phyloP scores from a whole-genome alignment of 495 filamentous ascomycete genomes.

The Aspergillus egyptiacus region DNA sequence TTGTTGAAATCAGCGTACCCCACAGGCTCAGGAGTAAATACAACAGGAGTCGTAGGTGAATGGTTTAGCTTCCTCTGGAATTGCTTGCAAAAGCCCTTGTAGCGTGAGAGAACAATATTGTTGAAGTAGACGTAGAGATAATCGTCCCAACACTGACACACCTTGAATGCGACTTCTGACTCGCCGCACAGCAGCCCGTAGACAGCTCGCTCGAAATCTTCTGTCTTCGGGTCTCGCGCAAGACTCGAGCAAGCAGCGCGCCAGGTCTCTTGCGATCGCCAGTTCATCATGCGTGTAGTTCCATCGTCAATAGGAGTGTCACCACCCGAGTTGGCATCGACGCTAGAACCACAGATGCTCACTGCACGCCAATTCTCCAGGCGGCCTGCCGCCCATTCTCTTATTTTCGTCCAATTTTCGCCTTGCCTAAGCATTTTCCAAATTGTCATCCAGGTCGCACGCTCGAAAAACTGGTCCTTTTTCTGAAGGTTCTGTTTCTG shows the following conservation, averaged over 20 bases:
- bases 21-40: slow-evolving; percentile 34
- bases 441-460: slow-evolving; percentile 78
- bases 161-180: slow-evolving; percentile 62
- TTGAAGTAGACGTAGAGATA: slow-evolving; percentile 88
- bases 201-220: slow-evolving; percentile 79
- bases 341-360: slow-evolving; percentile 39
- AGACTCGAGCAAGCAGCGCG: slow-evolving; percentile 74
- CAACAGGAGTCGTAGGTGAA: slow-evolving; percentile 28
- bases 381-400: slow-evolving; percentile 72
- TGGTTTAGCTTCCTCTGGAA: slow-evolving; percentile 39
- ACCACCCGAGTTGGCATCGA: slow-evolving; percentile 26
- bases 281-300: slow-evolving; percentile 44
- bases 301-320: slow-evolving; percentile 38
- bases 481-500: slow-evolving; percentile 67
- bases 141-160: slow-evolving; percentile 82
- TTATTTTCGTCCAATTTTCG: slow-evolving; percentile 60
- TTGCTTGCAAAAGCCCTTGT: slow-evolving; percentile 41
- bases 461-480: slow-evolving; percentile 79
- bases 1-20: slow-evolving; percentile 37
- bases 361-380: slow-evolving; percentile 81
- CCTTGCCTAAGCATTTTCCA: slow-evolving; percentile 86
- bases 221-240: slow-evolving; percentile 58
- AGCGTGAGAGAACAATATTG: slow-evolving; percentile 57
- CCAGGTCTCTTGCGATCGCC: slow-evolving; percentile 56
- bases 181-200: slow-evolving; percentile 86